These are phyloP conservation scores for Russula sp. DNA, from an alignment of 768 basidiomycete genomes.

Conservation along the genomic window DNA sequence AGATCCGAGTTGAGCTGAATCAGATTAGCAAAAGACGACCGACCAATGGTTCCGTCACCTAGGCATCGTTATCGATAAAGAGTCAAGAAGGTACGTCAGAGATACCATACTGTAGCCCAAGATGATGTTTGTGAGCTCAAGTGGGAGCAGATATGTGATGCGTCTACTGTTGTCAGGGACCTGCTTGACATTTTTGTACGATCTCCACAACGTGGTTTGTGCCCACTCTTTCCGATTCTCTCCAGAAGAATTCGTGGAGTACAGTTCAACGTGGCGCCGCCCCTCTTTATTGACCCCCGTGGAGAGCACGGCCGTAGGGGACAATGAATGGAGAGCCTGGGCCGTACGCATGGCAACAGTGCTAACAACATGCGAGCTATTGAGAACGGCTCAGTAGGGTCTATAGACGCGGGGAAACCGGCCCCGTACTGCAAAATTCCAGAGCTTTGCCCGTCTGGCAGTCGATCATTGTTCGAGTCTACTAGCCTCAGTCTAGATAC, in stretches of 20 bases:
- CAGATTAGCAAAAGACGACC: constrained; percentile 25
- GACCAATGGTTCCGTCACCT: constrained; percentile 29
- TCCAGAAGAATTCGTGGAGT: not conserved
- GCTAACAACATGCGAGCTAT: constrained; percentile 18
- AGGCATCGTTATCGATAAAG: not conserved
- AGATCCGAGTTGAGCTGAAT: constrained; percentile 16
- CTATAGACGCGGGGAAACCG: not conserved
- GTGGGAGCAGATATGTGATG: constrained; percentile 31
- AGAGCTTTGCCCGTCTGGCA: not conserved
- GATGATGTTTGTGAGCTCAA: constrained; percentile 52
- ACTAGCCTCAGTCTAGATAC: constrained; percentile 17
- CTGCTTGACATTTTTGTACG: constrained; percentile 6
- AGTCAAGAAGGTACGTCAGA: not conserved
- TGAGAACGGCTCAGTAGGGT: not conserved
- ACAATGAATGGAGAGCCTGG: constrained; percentile 12
- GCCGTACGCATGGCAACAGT: constrained; percentile 2
- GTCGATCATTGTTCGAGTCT: constrained; percentile 22
- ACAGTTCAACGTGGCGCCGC: constrained; percentile 5
- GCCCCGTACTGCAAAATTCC: constrained; percentile 11
- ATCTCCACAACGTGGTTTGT: constrained; percentile 26
- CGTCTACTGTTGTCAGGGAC: constrained; percentile 1
- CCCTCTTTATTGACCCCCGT: constrained; percentile 19
- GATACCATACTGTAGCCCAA: constrained; percentile 46
- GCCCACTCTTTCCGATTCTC: constrained; percentile 17
- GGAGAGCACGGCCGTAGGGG: constrained; percentile 21